phyloP scores from a whole-genome alignment of 176 grass and related monocot genomes.

The Ensete glaucum region DNA sequence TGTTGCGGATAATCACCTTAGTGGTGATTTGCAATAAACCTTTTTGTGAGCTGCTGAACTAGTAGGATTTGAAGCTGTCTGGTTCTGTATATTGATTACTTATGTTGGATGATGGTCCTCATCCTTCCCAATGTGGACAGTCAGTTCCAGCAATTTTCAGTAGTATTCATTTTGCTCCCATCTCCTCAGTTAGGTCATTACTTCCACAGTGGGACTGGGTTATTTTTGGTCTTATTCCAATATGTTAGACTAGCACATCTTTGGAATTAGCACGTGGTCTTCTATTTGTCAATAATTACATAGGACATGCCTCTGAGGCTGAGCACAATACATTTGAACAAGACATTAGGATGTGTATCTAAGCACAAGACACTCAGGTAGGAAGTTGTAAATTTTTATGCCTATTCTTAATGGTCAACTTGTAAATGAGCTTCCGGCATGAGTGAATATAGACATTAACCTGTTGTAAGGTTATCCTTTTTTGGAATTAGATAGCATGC shows the following conservation, averaged over 20 bases:
- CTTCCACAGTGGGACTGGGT: not conserved
- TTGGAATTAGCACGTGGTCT: not conserved
- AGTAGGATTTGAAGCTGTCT: not conserved
- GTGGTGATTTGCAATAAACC: not conserved
- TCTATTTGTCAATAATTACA: not conserved
- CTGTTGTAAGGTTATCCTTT: no score
- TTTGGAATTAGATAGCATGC: no score
- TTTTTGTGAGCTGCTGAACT: not conserved
- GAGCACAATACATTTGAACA: no score
- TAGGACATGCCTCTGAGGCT: not conserved
- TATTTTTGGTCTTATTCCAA: not conserved
- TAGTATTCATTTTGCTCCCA: not conserved
- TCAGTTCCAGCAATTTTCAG: not conserved
- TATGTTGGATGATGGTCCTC: not conserved
- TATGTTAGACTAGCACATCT: not conserved
- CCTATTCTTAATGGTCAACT: no score
- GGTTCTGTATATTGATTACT: not conserved
- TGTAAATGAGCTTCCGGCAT: no score
- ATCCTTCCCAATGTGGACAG: not conserved
- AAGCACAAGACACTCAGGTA: no score
- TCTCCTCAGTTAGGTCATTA: not conserved
- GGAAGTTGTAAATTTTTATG: no score
- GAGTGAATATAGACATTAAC: no score
- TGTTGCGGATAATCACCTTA: not conserved
- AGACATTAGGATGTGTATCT: no score